Evolutionary conservation across 352 stramenopile species (phyloP).

Genomic region (Globisporangium uncinulatum): DNA sequence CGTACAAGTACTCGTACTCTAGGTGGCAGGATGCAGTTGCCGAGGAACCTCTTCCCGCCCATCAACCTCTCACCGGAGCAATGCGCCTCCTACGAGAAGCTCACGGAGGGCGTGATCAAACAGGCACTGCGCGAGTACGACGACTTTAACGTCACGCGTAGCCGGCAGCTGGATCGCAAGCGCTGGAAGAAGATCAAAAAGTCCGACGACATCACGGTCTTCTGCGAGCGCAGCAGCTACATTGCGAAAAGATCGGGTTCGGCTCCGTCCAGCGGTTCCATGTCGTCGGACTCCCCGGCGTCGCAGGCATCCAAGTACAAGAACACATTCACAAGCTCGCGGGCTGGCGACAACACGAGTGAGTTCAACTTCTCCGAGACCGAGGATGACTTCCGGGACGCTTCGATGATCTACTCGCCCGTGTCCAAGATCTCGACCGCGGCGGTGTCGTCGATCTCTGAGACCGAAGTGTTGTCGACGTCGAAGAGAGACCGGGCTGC

Average conservation of each 20-base stretch:
- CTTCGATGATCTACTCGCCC: background rate
- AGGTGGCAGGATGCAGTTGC: conserved; percentile 22
- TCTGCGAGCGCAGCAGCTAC: conserved; percentile 18
- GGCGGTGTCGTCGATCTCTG: background rate
- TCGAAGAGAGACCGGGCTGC: background rate
- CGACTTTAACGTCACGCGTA: conserved; percentile 20
- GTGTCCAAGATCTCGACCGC: background rate
- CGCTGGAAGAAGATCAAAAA: conserved; percentile 36
- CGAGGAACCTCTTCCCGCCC: conserved; percentile 18
- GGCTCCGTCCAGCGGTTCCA: background rate
- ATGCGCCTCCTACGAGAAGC: conserved; percentile 18
- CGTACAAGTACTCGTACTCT: no score
- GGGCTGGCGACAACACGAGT: background rate
- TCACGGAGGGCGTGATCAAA: conserved; percentile 27
- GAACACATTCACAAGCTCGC: background rate
- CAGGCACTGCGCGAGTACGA: conserved; percentile 33
- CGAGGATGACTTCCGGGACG: background rate
- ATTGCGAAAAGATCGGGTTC: background rate
- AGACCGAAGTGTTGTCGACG: background rate
- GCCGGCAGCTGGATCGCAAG: conserved; percentile 21
- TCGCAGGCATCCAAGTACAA: background rate
- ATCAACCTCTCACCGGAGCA: conserved; percentile 24
- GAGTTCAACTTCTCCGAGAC: background rate
- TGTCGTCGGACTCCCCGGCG: background rate
- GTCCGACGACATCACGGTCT: conserved; percentile 30